Evolutionary conservation across 352 stramenopile species (phyloP), one percentile per base, ranked within the genome.

Genomic region (Saprolegnia parasitica): DNA sequence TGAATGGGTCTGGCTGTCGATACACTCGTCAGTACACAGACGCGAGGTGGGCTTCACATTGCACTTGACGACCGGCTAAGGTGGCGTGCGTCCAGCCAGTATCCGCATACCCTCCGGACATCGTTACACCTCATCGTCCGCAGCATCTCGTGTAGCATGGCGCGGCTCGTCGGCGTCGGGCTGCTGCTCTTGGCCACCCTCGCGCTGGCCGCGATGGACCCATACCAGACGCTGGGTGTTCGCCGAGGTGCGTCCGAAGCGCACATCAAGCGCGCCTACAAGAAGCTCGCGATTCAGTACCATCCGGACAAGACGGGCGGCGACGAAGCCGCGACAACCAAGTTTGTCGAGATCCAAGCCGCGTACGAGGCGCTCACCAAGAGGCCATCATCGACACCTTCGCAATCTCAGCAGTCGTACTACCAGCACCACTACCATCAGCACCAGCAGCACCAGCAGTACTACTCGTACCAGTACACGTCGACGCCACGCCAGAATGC

Each of bases 261-360:
- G 55, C 84, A 93, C 70, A 88, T 95, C 75, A 93, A 93, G 74
- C 83, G 83, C 58, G 86, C 86, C 32, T 97, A 97, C 65, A 80
- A 87, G 5, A 76, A 81, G 46, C 71, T 97, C 32, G 89, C 90
- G 29, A 76, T 96, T 46, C 95, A 97, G 68, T 94, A 86, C 80
- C 90, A 97, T 65, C 90, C 90, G 4, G 90, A 97, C 76, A 96
- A 96, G 76, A 88, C 93, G 26, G 79, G 77, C 3, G 86, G 91
- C 61, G 76, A 81, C 0, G 54, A 87, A 11, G 86, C 86, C 0
- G 81, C 58, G 4, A 66, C 90, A 73, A 71, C 86, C 50, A 73
- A 90, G 71, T 94, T 94, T 56, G 84, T 92, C 81, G 81, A 80
- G 47, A 86, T 94, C 58, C 77, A 81, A 26, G 74, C 74, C 4